These are phyloP conservation scores for Talaromyces sp. DNA, from an alignment of 2,329 filamentous ascomycete genomes.

Conservation along the genomic window DNA sequence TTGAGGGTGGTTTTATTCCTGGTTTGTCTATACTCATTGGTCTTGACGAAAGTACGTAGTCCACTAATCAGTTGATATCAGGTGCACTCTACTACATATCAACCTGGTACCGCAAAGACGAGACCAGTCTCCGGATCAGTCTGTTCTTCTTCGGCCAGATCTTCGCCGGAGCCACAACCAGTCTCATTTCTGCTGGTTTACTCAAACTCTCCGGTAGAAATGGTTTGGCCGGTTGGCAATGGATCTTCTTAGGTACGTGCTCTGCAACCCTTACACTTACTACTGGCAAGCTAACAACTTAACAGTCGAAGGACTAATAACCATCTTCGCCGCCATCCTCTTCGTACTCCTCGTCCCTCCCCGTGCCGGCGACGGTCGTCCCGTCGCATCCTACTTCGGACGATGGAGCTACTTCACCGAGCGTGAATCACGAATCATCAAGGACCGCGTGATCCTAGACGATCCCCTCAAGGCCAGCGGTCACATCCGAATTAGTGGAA, in stretches of 20 bases:
- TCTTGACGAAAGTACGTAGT: rapidly evolving
- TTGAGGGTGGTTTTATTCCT: conserved; percentile 58
- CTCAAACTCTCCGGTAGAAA: conserved; percentile 52
- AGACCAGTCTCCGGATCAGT: conserved; percentile 54
- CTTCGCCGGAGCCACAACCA: conserved; percentile 47
- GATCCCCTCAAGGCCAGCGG: conserved; percentile 43
- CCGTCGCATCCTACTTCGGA: conserved; percentile 35
- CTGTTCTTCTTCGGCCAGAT: conserved; percentile 59
- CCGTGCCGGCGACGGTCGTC: conserved; percentile 36
- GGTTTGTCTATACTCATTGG: conserved; percentile 33
- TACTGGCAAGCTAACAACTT: not conserved
- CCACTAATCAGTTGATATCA: not conserved
- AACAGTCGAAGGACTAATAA: conserved; percentile 54
- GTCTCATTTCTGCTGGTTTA: conserved; percentile 40
- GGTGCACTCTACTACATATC: conserved; percentile 48
- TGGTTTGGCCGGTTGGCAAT: conserved; percentile 56
- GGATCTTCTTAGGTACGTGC: conserved; percentile 49
- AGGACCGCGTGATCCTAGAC: conserved; percentile 44
- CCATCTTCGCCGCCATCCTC: conserved; percentile 39
- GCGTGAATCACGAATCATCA: conserved; percentile 45
- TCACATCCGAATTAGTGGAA: conserved; percentile 38
- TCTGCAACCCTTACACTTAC: not conserved
- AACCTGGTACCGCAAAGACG: conserved; percentile 56
- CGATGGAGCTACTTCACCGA: conserved; percentile 46
- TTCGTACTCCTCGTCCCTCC: conserved; percentile 45